A percentile compares a stretch with the other conserved stretches of the same genome.
These are phyloP conservation scores for Colletotrichum sp. DNA, from an alignment of 2,329 filamentous ascomycete species.

Conservation along the genomic window DNA sequence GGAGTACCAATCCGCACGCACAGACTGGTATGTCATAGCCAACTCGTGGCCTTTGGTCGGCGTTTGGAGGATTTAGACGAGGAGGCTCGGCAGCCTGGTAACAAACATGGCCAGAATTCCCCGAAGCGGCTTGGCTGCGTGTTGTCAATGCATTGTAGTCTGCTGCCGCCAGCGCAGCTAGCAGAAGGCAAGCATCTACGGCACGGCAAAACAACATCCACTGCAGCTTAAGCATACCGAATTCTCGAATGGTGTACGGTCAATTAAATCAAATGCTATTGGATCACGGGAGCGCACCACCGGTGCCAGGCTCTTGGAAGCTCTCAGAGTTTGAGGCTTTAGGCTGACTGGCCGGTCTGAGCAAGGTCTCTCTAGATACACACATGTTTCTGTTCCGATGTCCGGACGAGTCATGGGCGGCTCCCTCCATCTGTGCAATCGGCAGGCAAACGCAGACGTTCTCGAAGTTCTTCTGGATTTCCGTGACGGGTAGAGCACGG, in stretches of 20 bases:
- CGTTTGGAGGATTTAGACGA: neutral
- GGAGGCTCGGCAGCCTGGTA: neutral
- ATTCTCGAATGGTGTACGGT: neutral
- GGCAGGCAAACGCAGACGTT: neutral
- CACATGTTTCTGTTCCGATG: neutral
- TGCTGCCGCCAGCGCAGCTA: neutral
- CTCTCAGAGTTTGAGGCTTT: neutral
- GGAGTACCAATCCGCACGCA: neutral
- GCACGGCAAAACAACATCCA: neutral
- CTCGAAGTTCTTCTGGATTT: neutral
- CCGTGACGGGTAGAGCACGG: neutral
- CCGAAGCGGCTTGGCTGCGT: neutral
- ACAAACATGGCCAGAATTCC: neutral
- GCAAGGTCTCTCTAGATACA: neutral
- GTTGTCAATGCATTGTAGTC: neutral
- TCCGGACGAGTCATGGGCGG: conserved; percentile 1
- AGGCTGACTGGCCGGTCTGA: neutral
- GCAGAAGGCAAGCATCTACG: neutral
- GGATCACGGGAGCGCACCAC: neutral
- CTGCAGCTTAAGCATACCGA: neutral
- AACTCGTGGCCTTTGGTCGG: neutral
- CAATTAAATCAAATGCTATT: neutral
- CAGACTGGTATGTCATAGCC: neutral
- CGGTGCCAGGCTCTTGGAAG: neutral
- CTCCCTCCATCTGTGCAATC: neutral